phyloP scores from a whole-genome alignment of 129 eudicot genomes.

The Lactuca sativa region DNA sequence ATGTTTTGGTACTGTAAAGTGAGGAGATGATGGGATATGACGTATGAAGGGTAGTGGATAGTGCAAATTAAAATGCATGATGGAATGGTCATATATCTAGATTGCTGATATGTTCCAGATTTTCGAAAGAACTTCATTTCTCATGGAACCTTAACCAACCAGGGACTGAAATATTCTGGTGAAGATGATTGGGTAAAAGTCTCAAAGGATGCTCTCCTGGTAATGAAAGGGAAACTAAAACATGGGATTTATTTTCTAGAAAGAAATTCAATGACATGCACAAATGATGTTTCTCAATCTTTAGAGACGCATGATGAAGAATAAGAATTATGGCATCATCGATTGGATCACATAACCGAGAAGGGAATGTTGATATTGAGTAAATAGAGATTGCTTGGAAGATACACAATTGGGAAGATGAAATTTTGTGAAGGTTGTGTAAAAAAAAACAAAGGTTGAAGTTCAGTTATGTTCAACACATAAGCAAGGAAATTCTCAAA shows the following conservation, averaged over 20 bases:
- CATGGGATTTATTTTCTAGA: too few relatives aligned
- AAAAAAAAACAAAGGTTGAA: too few relatives aligned
- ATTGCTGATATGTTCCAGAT: background rate
- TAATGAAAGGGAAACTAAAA: background rate
- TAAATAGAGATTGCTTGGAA: too few relatives aligned
- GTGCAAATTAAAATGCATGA: background rate
- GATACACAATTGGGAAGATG: too few relatives aligned
- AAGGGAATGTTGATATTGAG: too few relatives aligned
- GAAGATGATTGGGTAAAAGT: background rate
- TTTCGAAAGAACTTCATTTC: background rate
- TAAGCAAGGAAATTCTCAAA: too few relatives aligned
- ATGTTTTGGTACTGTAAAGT: background rate
- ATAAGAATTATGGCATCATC: background rate
- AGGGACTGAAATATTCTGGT: background rate
- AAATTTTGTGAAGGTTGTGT: too few relatives aligned
- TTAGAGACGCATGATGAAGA: background rate
- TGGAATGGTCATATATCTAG: background rate
- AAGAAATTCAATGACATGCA: background rate
- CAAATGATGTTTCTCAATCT: background rate
- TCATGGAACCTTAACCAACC: background rate
- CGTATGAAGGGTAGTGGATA: background rate
- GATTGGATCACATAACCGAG: background rate
- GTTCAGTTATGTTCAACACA: too few relatives aligned
- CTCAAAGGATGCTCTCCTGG: background rate
- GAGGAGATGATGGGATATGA: background rate